A percentile compares a stretch with the other conserved stretches of the same genome.
These are phyloP conservation scores for slime mould (Dictyostelium discoideum) DNA, from an alignment of 78 protist genomes.

Conservation along the genomic window DNA sequence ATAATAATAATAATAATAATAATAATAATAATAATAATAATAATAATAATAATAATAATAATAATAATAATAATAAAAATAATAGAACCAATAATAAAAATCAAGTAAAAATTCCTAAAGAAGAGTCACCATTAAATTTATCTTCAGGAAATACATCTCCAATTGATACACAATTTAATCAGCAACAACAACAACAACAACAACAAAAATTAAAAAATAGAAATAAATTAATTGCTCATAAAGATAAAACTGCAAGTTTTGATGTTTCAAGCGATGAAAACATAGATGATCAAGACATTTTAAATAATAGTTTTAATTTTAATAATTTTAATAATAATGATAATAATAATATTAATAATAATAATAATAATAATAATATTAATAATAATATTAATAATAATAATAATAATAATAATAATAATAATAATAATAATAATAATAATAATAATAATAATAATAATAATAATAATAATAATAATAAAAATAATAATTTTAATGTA, in stretches of 20 bases:
- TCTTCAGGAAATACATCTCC: constrained; percentile 3
- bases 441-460: background rate
- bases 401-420: too few relatives aligned
- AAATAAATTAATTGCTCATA: background rate
- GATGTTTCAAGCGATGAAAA: constrained; percentile 11
- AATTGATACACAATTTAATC: background rate
- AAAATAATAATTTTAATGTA: background rate
- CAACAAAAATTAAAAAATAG: background rate
- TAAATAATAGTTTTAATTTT: background rate
- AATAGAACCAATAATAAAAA: background rate
- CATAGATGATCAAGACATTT: background rate
- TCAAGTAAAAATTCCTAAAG: background rate
- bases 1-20: background rate
- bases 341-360: background rate
- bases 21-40: background rate
- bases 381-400: too few relatives aligned
- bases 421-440: background rate
- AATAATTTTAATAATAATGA: background rate
- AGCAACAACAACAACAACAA: background rate
- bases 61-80: background rate
- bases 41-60: background rate
- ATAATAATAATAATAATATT: background rate
- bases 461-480: background rate
- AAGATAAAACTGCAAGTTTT: background rate
- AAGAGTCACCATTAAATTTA: background rate